Evolutionary conservation across 2,329 filamentous ascomycete genomes (phyloP), one percentile per base, ranked within the genome.

Genomic region (Aureobasidium zeae): DNA sequence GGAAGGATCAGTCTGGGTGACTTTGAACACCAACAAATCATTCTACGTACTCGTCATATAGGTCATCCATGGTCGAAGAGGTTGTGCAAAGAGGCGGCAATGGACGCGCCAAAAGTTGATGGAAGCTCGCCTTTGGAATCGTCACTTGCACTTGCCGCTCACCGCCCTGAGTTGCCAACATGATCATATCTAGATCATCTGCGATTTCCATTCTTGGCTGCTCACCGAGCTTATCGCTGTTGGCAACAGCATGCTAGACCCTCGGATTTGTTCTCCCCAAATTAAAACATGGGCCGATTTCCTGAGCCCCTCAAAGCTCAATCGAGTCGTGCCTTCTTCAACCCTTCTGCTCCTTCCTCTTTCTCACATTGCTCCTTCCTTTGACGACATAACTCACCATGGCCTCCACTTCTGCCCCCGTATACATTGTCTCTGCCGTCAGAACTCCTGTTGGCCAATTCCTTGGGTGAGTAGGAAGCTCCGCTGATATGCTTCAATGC

Each of bases 361-460:
- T 16, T 30, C 12, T 41, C 26, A 24, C 25, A 11, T 11, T 42
- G 11, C 21, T 37, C 25, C 32, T 31, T 36, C 31, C 10, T 3
- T 31, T 47, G 37, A 28, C 37, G 24, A 31, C 45, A 11, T 34
- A 39, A 47, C 21, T 37, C 53, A 41, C 47, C 48, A 93, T 93
- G 85, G 74, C 86, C 62, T 77, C n/a, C n/a, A n/a, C 77, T 55
- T 76, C 88, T 52, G 83, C 86, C 53, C 76, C 87, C 48, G 89
- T 98, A 53, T 98, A 98, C 71, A 95, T 98, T 60, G 87, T 95
- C 61, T 91, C 91, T 48, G 83, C 81, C 52, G 85, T 79, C 59
- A 79, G 88, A 67, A 98, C 91, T 52, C 91, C 91, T 42, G 75
- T 94, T 53, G 91, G 91, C 58, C 88, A 85, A 53, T 98, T 98